A percentile compares a stretch with the other conserved stretches of the same genome.
Conservation (phyloP, 2,329 filamentous ascomycete genomes). For the Scytalidium sp. region DNA sequence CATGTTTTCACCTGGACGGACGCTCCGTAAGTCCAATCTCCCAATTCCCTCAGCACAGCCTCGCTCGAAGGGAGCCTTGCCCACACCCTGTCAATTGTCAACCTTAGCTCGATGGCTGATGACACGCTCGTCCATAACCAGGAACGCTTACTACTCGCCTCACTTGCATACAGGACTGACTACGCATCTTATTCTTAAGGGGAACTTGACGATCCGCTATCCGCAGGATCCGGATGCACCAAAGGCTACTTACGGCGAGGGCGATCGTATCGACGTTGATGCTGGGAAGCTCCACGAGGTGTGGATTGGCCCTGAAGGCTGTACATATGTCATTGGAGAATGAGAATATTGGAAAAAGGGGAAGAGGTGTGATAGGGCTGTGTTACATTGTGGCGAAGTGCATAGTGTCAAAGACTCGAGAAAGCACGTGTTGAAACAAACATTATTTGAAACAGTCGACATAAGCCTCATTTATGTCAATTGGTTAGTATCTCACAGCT, state of each 20-base stretch:
- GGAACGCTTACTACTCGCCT: constrained; percentile 65
- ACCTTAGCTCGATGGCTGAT: neutral
- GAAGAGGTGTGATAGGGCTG: no score
- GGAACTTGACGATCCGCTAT: constrained; percentile 64
- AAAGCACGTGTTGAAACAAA: neutral
- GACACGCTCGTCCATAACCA: constrained; percentile 27
- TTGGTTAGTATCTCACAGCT: neutral
- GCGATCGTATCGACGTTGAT: constrained; percentile 64
- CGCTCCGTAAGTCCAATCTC: constrained; percentile 51
- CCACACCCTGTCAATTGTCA: constrained; percentile 1
- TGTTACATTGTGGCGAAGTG: neutral
- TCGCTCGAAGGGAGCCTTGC: constrained; percentile 1
- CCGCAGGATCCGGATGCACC: constrained; percentile 52
- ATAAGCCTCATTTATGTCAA: neutral
- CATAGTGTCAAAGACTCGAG: neutral
- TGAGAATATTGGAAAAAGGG: constrained; percentile 26
- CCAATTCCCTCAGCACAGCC: constrained; percentile 6
- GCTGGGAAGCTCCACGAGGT: constrained; percentile 64
- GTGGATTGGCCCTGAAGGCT: constrained; percentile 63
- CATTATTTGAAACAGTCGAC: neutral
- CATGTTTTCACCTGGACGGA: constrained; percentile 73
- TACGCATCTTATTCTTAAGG: constrained; percentile 66
- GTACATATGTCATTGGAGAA: constrained; percentile 66
- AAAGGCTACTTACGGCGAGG: constrained; percentile 58
- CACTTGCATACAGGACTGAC: constrained; percentile 63